phyloP scores from a whole-genome alignment of 495 filamentous ascomycete genomes.

The Talaromyces stipitatus region DNA sequence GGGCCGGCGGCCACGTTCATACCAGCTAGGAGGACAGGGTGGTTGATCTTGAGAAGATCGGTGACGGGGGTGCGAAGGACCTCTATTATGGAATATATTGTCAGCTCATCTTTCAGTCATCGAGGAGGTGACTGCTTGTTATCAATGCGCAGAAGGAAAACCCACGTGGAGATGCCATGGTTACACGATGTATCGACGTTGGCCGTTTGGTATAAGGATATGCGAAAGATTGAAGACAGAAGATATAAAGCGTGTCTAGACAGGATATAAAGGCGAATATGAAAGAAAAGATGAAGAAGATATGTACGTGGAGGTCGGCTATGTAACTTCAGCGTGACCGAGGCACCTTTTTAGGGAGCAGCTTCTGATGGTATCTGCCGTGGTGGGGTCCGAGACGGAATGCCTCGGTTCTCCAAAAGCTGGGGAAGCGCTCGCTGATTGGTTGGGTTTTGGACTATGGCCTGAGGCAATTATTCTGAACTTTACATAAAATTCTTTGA shows the following conservation, averaged over 20 bases:
- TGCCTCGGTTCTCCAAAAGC: neutral
- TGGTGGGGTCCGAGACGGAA: neutral
- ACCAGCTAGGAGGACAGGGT: slow-evolving; percentile 89
- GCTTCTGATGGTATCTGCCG: neutral
- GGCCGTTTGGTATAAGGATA: slow-evolving; percentile 8
- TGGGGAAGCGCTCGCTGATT: neutral
- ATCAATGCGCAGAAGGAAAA: slow-evolving; percentile 7
- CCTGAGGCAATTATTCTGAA: neutral
- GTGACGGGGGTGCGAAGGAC: slow-evolving; percentile 82
- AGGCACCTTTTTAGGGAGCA: slow-evolving; percentile 5
- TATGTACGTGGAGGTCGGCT: neutral
- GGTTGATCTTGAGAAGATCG: slow-evolving; percentile 94
- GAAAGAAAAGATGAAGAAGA: neutral
- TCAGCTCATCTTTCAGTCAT: slow-evolving; percentile 16
- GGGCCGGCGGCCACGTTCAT: slow-evolving; percentile 99
- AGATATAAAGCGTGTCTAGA: neutral
- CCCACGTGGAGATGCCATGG: slow-evolving; percentile 80
- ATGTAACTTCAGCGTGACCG: slow-evolving; percentile 8
- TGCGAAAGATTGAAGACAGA: slow-evolving; percentile 12
- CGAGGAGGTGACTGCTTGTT: slow-evolving; percentile 1
- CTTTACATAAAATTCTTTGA: no score
- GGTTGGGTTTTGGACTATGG: neutral
- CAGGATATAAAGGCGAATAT: neutral
- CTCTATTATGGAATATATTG: slow-evolving; percentile 41
- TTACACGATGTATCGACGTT: slow-evolving; percentile 14